Base-by-base conservation (phyloP, 139 green algal genomes). In the Closterium sp. region DNA sequence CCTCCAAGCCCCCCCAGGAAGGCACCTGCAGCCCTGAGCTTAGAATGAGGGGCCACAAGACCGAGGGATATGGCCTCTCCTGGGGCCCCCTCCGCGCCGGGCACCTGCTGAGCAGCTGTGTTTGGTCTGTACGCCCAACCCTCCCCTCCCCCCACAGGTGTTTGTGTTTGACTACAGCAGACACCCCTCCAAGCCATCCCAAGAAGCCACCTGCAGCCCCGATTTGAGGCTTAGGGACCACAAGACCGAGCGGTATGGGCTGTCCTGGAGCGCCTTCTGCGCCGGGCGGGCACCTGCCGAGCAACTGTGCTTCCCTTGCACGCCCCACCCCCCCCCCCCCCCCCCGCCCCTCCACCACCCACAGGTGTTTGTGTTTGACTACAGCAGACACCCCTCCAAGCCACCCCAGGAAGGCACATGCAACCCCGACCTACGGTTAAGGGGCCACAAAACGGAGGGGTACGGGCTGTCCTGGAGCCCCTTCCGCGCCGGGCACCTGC, bases 81-180 rank as follows among this genome's bases (percentile, higher is more conserved):
- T 99, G 98, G 98, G 97, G 95, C 85, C 96, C 95, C 5, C 96
- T 97, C 89, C 92, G 92, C 89, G 90, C 96, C 87, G 96, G 97
- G 8, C 95, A 97, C 93, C 93, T 99, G 91, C 95, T 99, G 28
- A 96, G 91, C n/a, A 97, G 97, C 32, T 98, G n/a, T n/a, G 43
- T 16, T 66, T 21, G 12, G 12, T 16, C 43, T 66, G 43, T 21
- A 25, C 43, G 43, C 19, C 43, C 21, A 10, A 66, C 55, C 55
- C 55, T 28, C 16, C 55, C 55, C n/a, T 19, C 55, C 23, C 16
- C 55, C 55, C 55, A 76, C 55, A 76, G 55, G 55, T 76, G 25
- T 99, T 97, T 84, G 96, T 99, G 28, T 99, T 99, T 93, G 98
- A 99, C 95, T 99, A 98, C 94, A 96, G 94, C 89, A 98, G 98